Evolutionary conservation across 2,329 filamentous ascomycete species (phyloP), one percentile per base, ranked within the genome.

Genomic region (Aspergillus sp.): DNA sequence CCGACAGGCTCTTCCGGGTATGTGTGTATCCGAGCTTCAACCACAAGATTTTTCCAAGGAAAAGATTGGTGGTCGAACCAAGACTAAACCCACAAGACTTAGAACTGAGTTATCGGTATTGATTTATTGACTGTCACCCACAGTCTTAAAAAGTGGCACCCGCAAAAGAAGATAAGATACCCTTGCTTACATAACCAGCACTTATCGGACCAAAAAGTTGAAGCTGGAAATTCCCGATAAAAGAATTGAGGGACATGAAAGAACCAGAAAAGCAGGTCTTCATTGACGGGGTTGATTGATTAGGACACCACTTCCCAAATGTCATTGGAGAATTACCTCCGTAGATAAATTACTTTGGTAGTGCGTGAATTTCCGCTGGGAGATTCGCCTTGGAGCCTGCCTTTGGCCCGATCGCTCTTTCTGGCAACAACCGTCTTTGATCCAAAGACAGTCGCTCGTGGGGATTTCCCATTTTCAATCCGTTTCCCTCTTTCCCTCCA

Each of bases 391-490:
- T 43, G 15, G 12, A 43, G 25, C 36, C 28, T 17, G 19, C 28
- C 56, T 49, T 48, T 54, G 21, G 41, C 57, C 50, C 51, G 50
- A 47, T 55, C 41, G 51, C 57, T 23, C 50, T 45, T 47, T 54
- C 50, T 51, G 56, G 39, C 41, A 25, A 38, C 32, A 49, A 15
- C 56, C 52, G 32, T 36, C 32, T 59, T 61, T 63, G 60, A 51
- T 49, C 62, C 62, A 62, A 61, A 59, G 47, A 61, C 60, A 65
- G 58, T 61, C 60, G 21, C 47, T 25, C 53, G 53, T 21, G 60
- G 60, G 56, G 60, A 32, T 53, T 48, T 15, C 57, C 51, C 53
- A 41, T 30, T 47, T 41, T 7, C 51, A 58, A 28, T 39, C 36
- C 55, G 47, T 43, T 58, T 30, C 23, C 4, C 28, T 30, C 28